Conservation (phyloP, 768 basidiomycete species). For the Pseudohyphozyma bogoriensis region DNA sequence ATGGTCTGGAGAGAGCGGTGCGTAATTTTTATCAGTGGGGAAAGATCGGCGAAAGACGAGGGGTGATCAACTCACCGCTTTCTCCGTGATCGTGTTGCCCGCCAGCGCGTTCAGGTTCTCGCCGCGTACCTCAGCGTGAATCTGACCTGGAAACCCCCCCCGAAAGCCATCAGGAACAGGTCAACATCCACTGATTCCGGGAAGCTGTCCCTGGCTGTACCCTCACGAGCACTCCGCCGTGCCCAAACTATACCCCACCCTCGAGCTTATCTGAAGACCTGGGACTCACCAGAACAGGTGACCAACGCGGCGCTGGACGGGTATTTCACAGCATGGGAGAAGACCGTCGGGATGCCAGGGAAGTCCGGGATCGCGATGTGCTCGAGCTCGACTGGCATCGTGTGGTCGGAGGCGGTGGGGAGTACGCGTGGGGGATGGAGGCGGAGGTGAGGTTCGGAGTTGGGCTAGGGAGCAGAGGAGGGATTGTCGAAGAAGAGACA, state of each 20-base stretch:
- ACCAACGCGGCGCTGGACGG: not conserved
- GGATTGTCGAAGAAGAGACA: too few relatives aligned
- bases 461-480: too few relatives aligned
- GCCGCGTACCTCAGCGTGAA: not conserved
- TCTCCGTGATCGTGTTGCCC: not conserved
- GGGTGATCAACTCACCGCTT: not conserved
- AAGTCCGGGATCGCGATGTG: not conserved
- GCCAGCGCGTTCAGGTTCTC: not conserved
- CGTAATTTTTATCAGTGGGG: not conserved
- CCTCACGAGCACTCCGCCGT: too few relatives aligned
- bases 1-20: not conserved
- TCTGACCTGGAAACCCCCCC: too few relatives aligned
- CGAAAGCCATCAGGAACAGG: too few relatives aligned
- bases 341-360: not conserved
- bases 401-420: too few relatives aligned
- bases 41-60: not conserved
- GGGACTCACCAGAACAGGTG: not conserved
- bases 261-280: too few relatives aligned
- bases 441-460: too few relatives aligned
- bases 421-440: too few relatives aligned
- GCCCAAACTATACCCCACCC: too few relatives aligned
- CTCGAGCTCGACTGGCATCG: not conserved
- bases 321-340: not conserved
- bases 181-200: too few relatives aligned
- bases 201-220: too few relatives aligned